Evolutionary conservation across 1,284 basidiomycete genomes (phyloP).

Genomic region (Porodaedalea pini): DNA sequence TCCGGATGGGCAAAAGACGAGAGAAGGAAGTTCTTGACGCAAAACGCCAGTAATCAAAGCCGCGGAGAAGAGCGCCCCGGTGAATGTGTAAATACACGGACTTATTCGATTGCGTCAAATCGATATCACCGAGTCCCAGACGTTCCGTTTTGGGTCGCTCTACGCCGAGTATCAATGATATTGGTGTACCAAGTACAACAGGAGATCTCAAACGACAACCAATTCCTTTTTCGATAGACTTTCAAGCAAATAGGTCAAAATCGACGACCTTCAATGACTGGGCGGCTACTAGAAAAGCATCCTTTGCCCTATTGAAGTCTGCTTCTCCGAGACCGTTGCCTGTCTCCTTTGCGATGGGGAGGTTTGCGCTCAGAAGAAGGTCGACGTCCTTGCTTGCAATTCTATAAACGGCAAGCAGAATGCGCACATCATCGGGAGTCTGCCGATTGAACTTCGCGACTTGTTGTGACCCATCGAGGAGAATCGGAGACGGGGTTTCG

Average conservation of each 20-base stretch:
- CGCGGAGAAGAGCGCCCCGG: background rate
- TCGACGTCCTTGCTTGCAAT: slow-evolving; percentile 69
- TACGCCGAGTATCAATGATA: background rate
- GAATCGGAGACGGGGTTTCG: slow-evolving; percentile 56
- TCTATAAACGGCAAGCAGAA: slow-evolving; percentile 78
- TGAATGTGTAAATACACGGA: too few species aligned
- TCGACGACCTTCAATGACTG: slow-evolving; percentile 66
- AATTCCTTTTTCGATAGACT: background rate
- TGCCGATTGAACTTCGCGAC: slow-evolving; percentile 76
- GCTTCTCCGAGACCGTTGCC: slow-evolving; percentile 41
- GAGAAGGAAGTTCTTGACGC: background rate
- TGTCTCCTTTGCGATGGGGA: slow-evolving; percentile 52
- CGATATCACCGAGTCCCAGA: too few species aligned
- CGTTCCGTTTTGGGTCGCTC: too few species aligned
- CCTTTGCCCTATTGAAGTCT: slow-evolving; percentile 37
- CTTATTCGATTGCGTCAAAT: too few species aligned
- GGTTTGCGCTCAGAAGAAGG: slow-evolving; percentile 78
- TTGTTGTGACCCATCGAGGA: slow-evolving; percentile 66
- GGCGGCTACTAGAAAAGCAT: slow-evolving; percentile 56
- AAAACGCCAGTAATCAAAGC: background rate
- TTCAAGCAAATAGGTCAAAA: slow-evolving; percentile 69
- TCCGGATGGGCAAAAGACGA: background rate
- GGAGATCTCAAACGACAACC: background rate
- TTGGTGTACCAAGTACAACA: background rate
- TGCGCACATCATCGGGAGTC: slow-evolving; percentile 62